Conservation (phyloP, 179 eudicot species). For the Corrigiola litoralis region DNA sequence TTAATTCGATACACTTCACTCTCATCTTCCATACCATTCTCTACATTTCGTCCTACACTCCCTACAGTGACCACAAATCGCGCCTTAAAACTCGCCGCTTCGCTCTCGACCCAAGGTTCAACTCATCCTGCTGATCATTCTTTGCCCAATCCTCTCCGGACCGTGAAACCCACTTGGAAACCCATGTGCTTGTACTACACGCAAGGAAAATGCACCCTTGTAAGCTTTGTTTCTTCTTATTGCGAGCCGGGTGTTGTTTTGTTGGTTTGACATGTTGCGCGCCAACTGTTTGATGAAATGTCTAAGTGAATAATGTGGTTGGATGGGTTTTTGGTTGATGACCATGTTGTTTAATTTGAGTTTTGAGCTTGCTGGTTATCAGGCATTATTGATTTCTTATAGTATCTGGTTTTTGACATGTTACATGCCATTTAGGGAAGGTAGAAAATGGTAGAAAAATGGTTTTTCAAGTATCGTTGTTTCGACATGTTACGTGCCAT, state of each 20-base stretch:
- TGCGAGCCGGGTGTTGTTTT: neutral
- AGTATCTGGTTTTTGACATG: too few relatives aligned
- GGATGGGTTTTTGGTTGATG: neutral
- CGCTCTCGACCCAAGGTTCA: conserved; percentile 37
- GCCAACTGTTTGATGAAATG: conserved; percentile 34
- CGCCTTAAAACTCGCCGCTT: conserved; percentile 17
- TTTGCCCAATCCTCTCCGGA: neutral
- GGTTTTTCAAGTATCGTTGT: too few relatives aligned
- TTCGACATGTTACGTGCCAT: too few relatives aligned
- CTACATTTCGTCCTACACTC: neutral
- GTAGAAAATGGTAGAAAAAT: too few relatives aligned
- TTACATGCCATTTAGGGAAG: too few relatives aligned
- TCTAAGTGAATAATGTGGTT: neutral
- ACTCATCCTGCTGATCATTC: conserved; percentile 10
- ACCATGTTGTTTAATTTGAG: neutral
- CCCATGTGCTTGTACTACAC: conserved; percentile 83
- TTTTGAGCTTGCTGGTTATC: neutral
- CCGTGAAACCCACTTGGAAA: conserved; percentile 47
- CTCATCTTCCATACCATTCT: conserved; percentile 4
- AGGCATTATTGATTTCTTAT: too few relatives aligned
- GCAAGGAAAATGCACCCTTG: conserved; percentile 82
- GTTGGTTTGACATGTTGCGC: conserved; percentile 5
- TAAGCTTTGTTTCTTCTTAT: conserved; percentile 9
- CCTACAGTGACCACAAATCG: conserved; percentile 11
- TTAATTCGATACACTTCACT: neutral